Percentiles rank a stretch among this genome's conserved stretches.
phyloP scores from a whole-genome alignment of 495 filamentous ascomycete species.

The Penicillium silybi region DNA sequence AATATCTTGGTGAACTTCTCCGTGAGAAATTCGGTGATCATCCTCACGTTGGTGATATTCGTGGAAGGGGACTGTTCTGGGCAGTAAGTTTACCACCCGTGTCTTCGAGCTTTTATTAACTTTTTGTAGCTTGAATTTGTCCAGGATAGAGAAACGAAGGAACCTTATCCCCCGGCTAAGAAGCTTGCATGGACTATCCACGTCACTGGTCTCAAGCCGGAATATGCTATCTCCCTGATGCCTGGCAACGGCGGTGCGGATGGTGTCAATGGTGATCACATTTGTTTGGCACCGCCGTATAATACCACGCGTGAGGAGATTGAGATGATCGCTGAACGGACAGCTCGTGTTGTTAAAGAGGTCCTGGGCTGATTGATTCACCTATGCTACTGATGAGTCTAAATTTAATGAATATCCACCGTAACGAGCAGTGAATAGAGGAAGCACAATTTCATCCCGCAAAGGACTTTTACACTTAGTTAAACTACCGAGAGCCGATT shows the following conservation, averaged over 20 bases:
- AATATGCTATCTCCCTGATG: slow-evolving; percentile 63
- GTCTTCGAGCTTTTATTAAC: slow-evolving; percentile 7
- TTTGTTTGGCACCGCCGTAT: slow-evolving; percentile 70
- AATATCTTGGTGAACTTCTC: slow-evolving; percentile 35
- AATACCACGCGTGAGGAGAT: slow-evolving; percentile 58
- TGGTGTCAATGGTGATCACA: slow-evolving; percentile 64
- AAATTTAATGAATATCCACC: no score
- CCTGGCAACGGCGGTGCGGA: slow-evolving; percentile 65
- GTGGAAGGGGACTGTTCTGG: slow-evolving; percentile 51
- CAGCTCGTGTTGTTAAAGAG: slow-evolving; percentile 26
- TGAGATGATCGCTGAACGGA: slow-evolving; percentile 47
- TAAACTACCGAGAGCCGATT: no score
- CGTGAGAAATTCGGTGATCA: slow-evolving; percentile 33
- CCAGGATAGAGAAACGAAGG: slow-evolving; percentile 47
- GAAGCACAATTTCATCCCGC: no score
- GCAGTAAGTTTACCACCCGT: slow-evolving; percentile 30
- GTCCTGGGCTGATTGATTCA: slow-evolving; percentile 19
- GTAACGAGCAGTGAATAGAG: no score
- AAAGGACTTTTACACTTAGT: no score
- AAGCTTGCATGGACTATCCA: slow-evolving; percentile 46
- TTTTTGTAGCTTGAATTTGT: slow-evolving; percentile 51
- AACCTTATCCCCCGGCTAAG: slow-evolving; percentile 39
- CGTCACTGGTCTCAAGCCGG: slow-evolving; percentile 41
- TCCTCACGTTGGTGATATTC: slow-evolving; percentile 49
- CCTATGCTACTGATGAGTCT: no score